Evolutionary conservation across 257 asterid genomes (phyloP), one percentile per base, ranked within the genome.

Genomic region (Solanum chiquidenum): DNA sequence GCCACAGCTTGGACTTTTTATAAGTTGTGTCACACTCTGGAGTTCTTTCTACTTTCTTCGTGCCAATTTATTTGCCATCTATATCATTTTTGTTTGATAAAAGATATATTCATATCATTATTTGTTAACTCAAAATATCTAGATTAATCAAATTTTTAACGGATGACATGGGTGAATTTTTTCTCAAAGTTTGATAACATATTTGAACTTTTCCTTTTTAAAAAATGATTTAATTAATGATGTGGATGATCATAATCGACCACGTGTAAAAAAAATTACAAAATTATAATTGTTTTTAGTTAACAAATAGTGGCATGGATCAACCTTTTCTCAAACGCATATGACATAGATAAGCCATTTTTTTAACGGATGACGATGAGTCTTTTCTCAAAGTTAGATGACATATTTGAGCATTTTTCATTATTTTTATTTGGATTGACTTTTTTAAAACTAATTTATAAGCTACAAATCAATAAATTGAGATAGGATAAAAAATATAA

Each of bases 71-170:
- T 62, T 62, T 16, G 10, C 21, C 6, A 44, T 18, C 0, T 52
- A 52, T 52, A 0, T 52, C 0, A 52, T 49, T 52, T 49, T 52
- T 52, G 0, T 18, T 52, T 18, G 4, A 18, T 0, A 52, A 52
- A 52, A 16, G 4, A 0, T 52, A 0, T 52, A 52, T 13, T 0
- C 4, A 52, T 52, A 16, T 52, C 0, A 52, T 6, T 16, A 16
- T 5, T 6, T n/a, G 4, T 23, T 23, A n/a, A n/a, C 0, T 23
- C 0, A 6, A 52, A 52, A 0, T 0, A 6, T 1, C 18, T 16
- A 52, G 3, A 16, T 52, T 0, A 52, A 52, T 0, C 0, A 52
- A 52, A 52, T 0, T 52, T 52, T 16, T 52, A 52, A 16, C 60
- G 9, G 0, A 5, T 16, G 4, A 6, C 0, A 52, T 52, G 0